Base-by-base conservation (phyloP, 129 eudicot species). In the Mikania micrantha region DNA sequence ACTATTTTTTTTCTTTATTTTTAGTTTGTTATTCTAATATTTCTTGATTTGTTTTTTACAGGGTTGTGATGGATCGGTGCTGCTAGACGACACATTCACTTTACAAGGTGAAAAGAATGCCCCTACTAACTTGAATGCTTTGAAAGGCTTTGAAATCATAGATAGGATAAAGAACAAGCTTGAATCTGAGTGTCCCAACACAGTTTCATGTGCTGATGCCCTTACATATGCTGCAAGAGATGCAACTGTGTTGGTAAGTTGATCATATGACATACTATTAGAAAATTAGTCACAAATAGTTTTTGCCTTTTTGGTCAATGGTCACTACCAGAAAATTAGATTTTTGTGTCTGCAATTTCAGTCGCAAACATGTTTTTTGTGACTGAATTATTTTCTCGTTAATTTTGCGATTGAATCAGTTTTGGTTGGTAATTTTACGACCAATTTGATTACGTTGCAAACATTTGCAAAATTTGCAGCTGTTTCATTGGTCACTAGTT, bases 51-150 rank as follows among this genome's bases (percentile, higher is more conserved):
- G 42, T 40, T 74, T 25, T 16, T 38, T 60, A 21, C 80, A 94
- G 99, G 99, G 99, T 17, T 94, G 99, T 27, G 99, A 94, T 71
- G 99, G 83, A 21, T 94, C 99, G 35, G 95, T 94, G 44, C 76
- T 94, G 84, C 83, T 94, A 69, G 99, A 94, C 0, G 99, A 94
- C 57, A 89, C 97, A 49, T 9, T 74, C 66, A 86, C 81, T 22
- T 82, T 87, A 22, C 47, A 83, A 79, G 97, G 99, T 29, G 99
- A 94, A 69, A 94, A 94, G 87, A 88, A 79, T 25, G 95, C 99
- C 2, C 67, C 92, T 8, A 74, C 73, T 20, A 94, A 94, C 13
- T 64, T 62, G 32, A 44, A 89, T 53, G 88, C 96, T 19, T 79
- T 94, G 50, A 89, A 88, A 79, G 97, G 99, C 13, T 94, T 89